Conservation (phyloP, 257 asterid genomes). For the Solanum dulcamara region DNA sequence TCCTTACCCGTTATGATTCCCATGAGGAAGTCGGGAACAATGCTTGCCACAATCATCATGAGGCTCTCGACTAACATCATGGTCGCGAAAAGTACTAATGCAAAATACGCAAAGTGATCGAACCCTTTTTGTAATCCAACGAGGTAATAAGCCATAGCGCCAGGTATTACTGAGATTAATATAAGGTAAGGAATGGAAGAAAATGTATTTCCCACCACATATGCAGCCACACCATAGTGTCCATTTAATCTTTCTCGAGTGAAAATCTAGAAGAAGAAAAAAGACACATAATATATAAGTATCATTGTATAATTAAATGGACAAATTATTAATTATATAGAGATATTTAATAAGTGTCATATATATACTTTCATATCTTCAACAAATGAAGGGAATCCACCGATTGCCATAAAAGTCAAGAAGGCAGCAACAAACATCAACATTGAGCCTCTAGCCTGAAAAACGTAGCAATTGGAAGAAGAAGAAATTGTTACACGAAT, state of each 20-base stretch:
- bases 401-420: conserved; percentile 60
- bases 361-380: conserved; percentile 52
- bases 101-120: conserved; percentile 33
- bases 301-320: background rate
- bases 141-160: conserved; percentile 42
- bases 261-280: conserved; percentile 19
- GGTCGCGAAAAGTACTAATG: conserved; percentile 22
- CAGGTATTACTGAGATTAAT: conserved; percentile 32
- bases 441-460: conserved; percentile 54
- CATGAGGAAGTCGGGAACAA: conserved; percentile 43
- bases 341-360: background rate
- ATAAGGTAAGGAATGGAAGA: conserved; percentile 47
- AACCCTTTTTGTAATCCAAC: conserved; percentile 36
- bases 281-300: background rate
- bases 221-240: conserved; percentile 37
- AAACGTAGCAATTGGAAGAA: background rate
- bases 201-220: conserved; percentile 42
- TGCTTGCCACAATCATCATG: conserved; percentile 47
- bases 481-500: background rate
- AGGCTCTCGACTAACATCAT: conserved; percentile 55
- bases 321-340: background rate
- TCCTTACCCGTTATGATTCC: conserved; percentile 35
- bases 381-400: conserved; percentile 65
- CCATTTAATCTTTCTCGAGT: conserved; percentile 50
- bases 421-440: conserved; percentile 26